Conservation (phyloP, 2,329 filamentous ascomycete species). For the Neofusicoccum laricinum region DNA sequence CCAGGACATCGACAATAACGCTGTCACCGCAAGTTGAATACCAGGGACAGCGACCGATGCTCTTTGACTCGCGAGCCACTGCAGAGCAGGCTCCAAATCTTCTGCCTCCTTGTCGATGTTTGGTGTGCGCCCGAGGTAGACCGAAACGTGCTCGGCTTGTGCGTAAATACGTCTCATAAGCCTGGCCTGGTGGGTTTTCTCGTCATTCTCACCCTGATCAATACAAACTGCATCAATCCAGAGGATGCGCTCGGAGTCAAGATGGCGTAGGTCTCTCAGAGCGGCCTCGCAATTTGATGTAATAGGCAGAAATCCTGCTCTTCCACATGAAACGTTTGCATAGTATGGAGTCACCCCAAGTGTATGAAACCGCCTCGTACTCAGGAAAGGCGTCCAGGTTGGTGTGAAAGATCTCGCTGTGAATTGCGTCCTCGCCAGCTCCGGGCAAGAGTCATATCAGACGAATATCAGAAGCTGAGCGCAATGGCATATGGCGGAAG, state of each 20-base stretch:
- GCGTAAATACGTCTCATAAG: neutral
- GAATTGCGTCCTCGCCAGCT: neutral
- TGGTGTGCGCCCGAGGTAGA: constrained; percentile 15
- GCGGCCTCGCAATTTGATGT: neutral
- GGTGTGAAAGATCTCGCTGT: neutral
- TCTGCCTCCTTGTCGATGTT: too few species aligned
- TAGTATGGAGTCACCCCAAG: neutral
- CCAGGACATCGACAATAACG: neutral
- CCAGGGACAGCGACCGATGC: too few species aligned
- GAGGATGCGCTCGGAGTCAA: neutral
- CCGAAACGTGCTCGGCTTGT: constrained; percentile 13
- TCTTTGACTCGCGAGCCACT: too few species aligned
- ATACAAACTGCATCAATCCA: neutral
- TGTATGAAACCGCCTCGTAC: neutral
- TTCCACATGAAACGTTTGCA: too few species aligned
- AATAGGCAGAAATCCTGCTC: neutral
- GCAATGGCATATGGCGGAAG: too few species aligned
- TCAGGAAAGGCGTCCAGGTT: neutral
- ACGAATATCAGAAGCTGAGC: neutral
- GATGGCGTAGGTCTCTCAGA: neutral
- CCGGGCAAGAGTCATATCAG: neutral
- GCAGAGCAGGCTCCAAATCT: too few species aligned
- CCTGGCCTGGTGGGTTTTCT: neutral
- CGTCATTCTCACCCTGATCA: neutral
- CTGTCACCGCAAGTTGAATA: too few species aligned